phyloP scores from a whole-genome alignment of 1,284 basidiomycete genomes.

The Ustilago sp. region DNA sequence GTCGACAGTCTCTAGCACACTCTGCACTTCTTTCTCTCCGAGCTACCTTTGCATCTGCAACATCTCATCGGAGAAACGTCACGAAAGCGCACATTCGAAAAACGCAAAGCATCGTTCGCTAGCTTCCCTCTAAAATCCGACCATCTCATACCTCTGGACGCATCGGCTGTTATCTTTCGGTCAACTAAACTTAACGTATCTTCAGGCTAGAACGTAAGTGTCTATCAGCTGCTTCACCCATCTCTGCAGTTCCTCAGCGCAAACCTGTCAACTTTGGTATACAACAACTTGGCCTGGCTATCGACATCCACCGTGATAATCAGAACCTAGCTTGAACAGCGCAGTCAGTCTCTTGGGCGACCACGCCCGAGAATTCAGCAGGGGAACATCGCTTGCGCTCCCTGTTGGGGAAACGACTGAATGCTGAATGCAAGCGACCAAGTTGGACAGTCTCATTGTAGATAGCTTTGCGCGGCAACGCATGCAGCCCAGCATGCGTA shows the following conservation, averaged over 20 bases:
- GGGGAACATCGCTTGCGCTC: too few species aligned
- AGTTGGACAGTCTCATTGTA: too few species aligned
- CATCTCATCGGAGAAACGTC: slow-evolving; percentile 4
- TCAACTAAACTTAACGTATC: background rate
- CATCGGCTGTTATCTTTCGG: background rate
- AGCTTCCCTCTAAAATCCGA: background rate
- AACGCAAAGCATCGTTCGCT: background rate
- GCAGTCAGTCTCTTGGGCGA: background rate
- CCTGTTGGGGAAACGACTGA: too few species aligned
- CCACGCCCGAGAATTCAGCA: too few species aligned
- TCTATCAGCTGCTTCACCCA: background rate
- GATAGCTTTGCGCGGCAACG: background rate
- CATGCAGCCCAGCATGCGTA: background rate
- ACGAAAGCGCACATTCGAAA: background rate
- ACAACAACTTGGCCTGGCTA: background rate
- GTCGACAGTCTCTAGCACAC: background rate
- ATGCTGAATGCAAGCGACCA: too few species aligned
- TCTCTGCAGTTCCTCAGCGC: background rate
- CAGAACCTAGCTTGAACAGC: background rate
- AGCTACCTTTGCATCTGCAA: slow-evolving; percentile 1
- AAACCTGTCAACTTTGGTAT: background rate
- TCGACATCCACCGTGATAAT: background rate
- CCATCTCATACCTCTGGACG: background rate
- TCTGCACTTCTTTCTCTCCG: background rate
- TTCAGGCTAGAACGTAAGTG: background rate